Conservation (phyloP, 768 basidiomycete species). For the Russula brevipes region DNA sequence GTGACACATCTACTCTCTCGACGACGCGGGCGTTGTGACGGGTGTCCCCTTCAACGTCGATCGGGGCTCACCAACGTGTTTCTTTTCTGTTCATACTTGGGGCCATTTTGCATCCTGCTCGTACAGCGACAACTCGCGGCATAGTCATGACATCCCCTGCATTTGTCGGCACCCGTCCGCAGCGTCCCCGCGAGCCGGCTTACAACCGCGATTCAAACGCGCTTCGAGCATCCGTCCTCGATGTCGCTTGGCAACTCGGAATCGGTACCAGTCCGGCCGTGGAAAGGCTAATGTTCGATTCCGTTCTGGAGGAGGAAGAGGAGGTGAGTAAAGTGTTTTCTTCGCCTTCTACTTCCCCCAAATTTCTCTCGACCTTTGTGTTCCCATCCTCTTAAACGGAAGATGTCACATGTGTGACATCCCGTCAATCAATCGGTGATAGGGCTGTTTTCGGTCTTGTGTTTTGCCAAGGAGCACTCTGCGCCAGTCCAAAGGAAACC, state of each 20-base stretch:
- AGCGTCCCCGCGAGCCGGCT: neutral
- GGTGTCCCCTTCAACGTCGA: neutral
- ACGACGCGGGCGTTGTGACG: constrained; percentile 14
- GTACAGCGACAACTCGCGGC: neutral
- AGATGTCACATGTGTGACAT: neutral
- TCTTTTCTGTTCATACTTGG: neutral
- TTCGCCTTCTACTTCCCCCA: neutral
- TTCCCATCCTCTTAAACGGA: neutral
- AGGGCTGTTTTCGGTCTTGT: neutral
- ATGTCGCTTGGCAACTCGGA: constrained; percentile 66
- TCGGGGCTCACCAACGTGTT: neutral
- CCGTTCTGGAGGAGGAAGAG: constrained; percentile 47
- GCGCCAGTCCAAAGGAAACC: neutral
- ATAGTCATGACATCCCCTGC: neutral
- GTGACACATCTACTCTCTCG: neutral
- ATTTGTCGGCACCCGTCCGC: constrained; percentile 6
- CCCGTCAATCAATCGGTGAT: neutral
- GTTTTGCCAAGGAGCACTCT: neutral
- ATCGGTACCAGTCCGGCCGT: constrained; percentile 54
- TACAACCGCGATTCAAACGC: constrained; percentile 47
- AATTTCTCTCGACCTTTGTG: neutral
- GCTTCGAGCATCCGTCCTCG: constrained; percentile 68
- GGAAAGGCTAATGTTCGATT: constrained; percentile 69
- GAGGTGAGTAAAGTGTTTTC: constrained; percentile 30
- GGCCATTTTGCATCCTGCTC: neutral